Base-by-base conservation (phyloP, 495 filamentous ascomycete genomes). In the Aspergillus nidulans region DNA sequence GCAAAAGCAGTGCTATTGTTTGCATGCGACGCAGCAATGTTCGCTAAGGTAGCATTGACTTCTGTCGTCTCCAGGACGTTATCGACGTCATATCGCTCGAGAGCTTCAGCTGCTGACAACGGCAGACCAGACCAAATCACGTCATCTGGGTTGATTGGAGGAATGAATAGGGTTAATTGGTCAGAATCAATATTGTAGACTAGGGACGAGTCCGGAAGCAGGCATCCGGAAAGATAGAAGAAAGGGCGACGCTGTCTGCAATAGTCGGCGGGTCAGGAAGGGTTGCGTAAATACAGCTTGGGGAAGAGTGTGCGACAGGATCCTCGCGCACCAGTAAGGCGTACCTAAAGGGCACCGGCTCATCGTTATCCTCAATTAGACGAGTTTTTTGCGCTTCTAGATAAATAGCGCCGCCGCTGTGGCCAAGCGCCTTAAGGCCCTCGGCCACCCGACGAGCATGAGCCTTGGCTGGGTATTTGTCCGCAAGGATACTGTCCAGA, bases 61-160 rank as follows among this genome's bases (percentile, higher is more conserved):
- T 92, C 85, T 48, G 77, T 82, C 6, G 85, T 85, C 52, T 81
- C 80, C 21, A 78, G 77, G 56, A 90, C 89, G 7, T 77, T 75
- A 61, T 97, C 94, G 62, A 98, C 82, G 62, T 98, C 91, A 73
- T 88, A 97, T 23, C 79, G 80, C 24, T 82, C 65, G 39, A 81
- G 65, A 18, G 92, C 92, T 64, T 96, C 86, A n/a, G 85, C 75
- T 28, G 74, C 65, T 6, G 84, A 85, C 53, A 95, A 66, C 0
- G 95, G 95, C 19, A 97, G 81, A 24, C 95, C 95, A 21, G 86
- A 87, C 95, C 95, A 99, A 61, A 97, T 90, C n/a, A 97, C 94
- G 38, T 83, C 84, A 25, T 95, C 89, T 40, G 91, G 84, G 52
- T 95, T 83, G 63, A 95, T 81, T 2, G 90, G 87, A 5, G 95